Evolutionary conservation across 176 grass and related monocot species (phyloP), one percentile per base, ranked within the genome.

Genomic region (Lolium rigidum): DNA sequence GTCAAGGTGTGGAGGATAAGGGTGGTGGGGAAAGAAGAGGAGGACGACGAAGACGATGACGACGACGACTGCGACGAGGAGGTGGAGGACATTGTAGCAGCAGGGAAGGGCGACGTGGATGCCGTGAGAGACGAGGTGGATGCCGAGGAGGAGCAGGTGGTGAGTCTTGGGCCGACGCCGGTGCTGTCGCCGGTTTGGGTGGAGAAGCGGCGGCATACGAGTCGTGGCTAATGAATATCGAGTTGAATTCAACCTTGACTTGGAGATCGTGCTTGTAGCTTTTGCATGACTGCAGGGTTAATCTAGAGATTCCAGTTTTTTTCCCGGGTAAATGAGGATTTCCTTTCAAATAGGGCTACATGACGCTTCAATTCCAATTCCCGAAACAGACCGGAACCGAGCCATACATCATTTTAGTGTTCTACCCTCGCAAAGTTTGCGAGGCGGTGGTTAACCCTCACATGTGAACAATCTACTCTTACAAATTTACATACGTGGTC

Each of bases 1-100:
- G 93, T 98, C 38, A 98, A 98, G 87, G 95, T 93, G 21, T 98
- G 95, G 95, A 92, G 95, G 72, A 93, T 98, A 73, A 89, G 90
- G 28, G 93, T 98, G n/a, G 12, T 92, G 25, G 94, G 82, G 0
- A 92, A 90, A 15, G 83, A 89, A 28, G 86, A 92, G 31, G 89
- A 84, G 3, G 82, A 85, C 0, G 81, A 85, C 0, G 90, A 88
- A 0, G 79, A 78, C 0, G 72, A 85, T 0, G 60, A 41, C 0
- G 67, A 91, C 4, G 70, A 31, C 22, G 26, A 14, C 9, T n/a
- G 9, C 2, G 72, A 64, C 1, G 80, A 84, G 8, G 81, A n/a
- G 28, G 10, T 28, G 38, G 83, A 68, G 16, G 78, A 55, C 0
- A 68, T 26, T 0, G 37, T 71, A 9, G 50, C 74, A 1, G 25